Base-by-base conservation (phyloP, 495 filamentous ascomycete species). In the Aspergillus saccharolyticus region DNA sequence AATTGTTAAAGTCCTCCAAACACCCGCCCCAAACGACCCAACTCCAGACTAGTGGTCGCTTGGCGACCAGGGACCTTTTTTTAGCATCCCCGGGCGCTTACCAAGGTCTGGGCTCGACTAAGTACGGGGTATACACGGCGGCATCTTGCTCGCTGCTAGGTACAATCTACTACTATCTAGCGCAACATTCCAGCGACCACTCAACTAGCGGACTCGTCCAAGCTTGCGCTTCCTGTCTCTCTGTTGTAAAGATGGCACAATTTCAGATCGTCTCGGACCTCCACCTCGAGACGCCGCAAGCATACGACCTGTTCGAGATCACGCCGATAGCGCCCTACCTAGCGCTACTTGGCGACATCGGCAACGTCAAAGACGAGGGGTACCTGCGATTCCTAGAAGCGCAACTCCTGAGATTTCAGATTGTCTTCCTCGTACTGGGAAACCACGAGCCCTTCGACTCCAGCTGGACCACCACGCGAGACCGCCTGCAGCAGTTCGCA, bases 251-350 rank as follows among this genome's bases (percentile, higher is more conserved):
- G n/a, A 66, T 67, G 65, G 59, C 55, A 42, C 33, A 42, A 43
- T 55, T 85, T 51, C 83, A 85, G 56, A 76, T 84, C 22, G 51
- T 82, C 24, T 85, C 82, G 0, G 83, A 86, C 63, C 72, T 85
- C 3, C 83, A 85, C 58, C 66, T 85, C 0, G 80, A 86, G 55
- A 66, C 56, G 12, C 69, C 72, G 0, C 56, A 65, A 21, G 62
- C 69, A 19, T 85, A 84, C 62, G 72, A 78, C 54, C 24, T 66
- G 12, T 83, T 80, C 53, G 55, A 73, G 1, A 75, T 83, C 25
- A 43, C 52, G 0, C 72, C 76, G 7, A 62, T 67, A 48, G 76
- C 78, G 4, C 76, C 76, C 3, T 78, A 81, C 55, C 70, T 87
- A 0, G 78, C 77, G 1, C 73, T 85, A 4, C 72, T 84, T 4